Evolutionary conservation across 805 yeast genomes (phyloP).

Genomic region (Candida argentea): DNA sequence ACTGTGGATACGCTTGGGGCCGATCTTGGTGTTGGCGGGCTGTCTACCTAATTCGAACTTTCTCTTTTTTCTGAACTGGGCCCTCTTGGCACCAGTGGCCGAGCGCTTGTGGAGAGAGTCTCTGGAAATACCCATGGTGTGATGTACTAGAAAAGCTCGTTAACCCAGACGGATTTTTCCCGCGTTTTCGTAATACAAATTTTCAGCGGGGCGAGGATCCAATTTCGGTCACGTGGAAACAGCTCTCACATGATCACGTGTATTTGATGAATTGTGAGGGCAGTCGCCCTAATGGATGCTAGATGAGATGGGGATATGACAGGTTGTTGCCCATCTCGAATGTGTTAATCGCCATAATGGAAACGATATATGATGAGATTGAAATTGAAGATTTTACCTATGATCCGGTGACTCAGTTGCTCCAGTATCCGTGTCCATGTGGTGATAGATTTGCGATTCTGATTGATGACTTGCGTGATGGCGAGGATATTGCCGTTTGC

Average conservation of each 20-base stretch:
- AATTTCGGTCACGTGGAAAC: background rate
- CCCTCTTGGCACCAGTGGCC: constrained; percentile 99
- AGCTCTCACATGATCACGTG: too few species aligned
- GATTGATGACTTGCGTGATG: constrained; percentile 78
- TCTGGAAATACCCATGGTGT: constrained; percentile 99
- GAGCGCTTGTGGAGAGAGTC: constrained; percentile 99
- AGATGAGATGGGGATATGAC: too few species aligned
- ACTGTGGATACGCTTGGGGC: constrained; percentile 96
- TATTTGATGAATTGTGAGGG: constrained; percentile 3
- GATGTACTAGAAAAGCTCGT: constrained; percentile 11
- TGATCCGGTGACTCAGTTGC: constrained; percentile 71
- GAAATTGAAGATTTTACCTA: constrained; percentile 96
- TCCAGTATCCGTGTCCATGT: constrained; percentile 96
- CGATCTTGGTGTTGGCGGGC: constrained; percentile 98
- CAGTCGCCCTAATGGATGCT: constrained; percentile 6
- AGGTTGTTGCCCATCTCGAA: too few species aligned
- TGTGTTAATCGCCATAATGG: constrained; percentile 35
- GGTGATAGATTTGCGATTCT: constrained; percentile 89
- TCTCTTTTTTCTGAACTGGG: constrained; percentile 99
- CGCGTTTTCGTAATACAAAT: background rate
- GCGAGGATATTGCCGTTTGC: constrained; percentile 91
- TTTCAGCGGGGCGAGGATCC: background rate
- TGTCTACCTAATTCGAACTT: constrained; percentile 99
- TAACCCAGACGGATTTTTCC: background rate
- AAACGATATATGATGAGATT: constrained; percentile 78